Evolutionary conservation across 768 basidiomycete genomes (phyloP), one percentile per base, ranked within the genome.

Genomic region (Tulasnella sp.): DNA sequence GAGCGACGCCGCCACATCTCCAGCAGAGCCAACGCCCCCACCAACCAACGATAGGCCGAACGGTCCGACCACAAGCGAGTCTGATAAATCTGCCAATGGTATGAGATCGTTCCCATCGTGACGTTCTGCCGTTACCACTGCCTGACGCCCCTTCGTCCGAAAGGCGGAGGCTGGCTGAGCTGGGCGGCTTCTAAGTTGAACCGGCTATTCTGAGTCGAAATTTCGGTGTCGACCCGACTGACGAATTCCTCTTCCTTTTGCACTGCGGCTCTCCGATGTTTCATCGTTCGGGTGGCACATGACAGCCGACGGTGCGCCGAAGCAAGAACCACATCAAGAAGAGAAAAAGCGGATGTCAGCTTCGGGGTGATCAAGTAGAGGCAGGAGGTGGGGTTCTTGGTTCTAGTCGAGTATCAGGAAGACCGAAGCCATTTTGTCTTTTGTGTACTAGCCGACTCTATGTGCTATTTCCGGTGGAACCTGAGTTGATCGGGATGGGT

Each of bases 101-200:
- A 29, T 57, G 31, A 42, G 32, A 49, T 29, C 55, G 15, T 43
- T 45, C 19, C 48, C 35, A n/a, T 21, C 25, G 5, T 45, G 17
- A 15, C 14, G 34, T 27, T 49, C n/a, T 27, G n/a, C 32, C 17
- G 21, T 25, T 25, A 9, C 17, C 6, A 21, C 40, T 29, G 32
- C 55, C 55, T 57, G 55, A 57, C 52, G 52, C 39, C 25, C 14
- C 37, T 54, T 54, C 52, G 55, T 49, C 29, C 31, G 39, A 49
- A 57, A 46, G 55, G 34, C 42, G 55, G 23, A 2, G 55, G 55
- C 17, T 57, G 55, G 55, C 55, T 57, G 4, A 36, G 55, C 1
- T 57, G 55, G 55, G 55, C 55, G 6, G 14, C 34, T 9, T 25
- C 31, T 17, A 57, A 57, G 42, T 34, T 57, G 43, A 57, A 49